Percentiles rank a stretch among this genome's conserved stretches.
These are phyloP conservation scores for Mycena crocata DNA, from an alignment of 768 basidiomycete genomes.

Conservation along the genomic window DNA sequence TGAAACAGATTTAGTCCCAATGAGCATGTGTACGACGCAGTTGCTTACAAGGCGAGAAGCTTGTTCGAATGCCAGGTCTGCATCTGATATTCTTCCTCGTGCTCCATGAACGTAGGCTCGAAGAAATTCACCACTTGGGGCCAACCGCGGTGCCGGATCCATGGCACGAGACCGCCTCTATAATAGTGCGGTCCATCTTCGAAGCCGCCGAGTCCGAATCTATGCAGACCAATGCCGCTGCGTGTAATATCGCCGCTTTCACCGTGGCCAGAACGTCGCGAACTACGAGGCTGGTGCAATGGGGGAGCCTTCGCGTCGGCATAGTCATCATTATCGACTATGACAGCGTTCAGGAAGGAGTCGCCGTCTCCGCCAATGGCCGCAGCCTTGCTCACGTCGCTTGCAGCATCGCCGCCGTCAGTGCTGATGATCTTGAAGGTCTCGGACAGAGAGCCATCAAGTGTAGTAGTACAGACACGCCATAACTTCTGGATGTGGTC, in stretches of 20 bases:
- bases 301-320: background rate
- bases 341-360: slow-evolving; percentile 37
- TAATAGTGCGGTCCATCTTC: slow-evolving; percentile 27
- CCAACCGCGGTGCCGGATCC: slow-evolving; percentile 29
- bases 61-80: slow-evolving; percentile 39
- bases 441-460: slow-evolving; percentile 34
- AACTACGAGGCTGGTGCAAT: slow-evolving; percentile 28
- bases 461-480: slow-evolving; percentile 33
- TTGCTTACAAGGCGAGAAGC: slow-evolving; percentile 30
- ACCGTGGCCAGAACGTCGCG: slow-evolving; percentile 30
- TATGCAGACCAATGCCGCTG: background rate
- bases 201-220: background rate
- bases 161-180: slow-evolving; percentile 28
- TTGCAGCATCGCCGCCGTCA: slow-evolving; percentile 32
- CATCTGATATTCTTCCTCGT: slow-evolving; percentile 37
- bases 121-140: slow-evolving; percentile 32
- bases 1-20: background rate
- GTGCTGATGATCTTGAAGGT: slow-evolving; percentile 36
- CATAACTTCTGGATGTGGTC: slow-evolving; percentile 12
- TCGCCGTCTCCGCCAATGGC: slow-evolving; percentile 26
- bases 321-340: slow-evolving; percentile 36
- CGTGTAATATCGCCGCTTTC: slow-evolving; percentile 33
- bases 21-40: background rate
- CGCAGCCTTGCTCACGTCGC: slow-evolving; percentile 19
- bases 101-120: slow-evolving; percentile 28